Base-by-base conservation (phyloP, 768 basidiomycete genomes). In the Lactifluus volemus region DNA sequence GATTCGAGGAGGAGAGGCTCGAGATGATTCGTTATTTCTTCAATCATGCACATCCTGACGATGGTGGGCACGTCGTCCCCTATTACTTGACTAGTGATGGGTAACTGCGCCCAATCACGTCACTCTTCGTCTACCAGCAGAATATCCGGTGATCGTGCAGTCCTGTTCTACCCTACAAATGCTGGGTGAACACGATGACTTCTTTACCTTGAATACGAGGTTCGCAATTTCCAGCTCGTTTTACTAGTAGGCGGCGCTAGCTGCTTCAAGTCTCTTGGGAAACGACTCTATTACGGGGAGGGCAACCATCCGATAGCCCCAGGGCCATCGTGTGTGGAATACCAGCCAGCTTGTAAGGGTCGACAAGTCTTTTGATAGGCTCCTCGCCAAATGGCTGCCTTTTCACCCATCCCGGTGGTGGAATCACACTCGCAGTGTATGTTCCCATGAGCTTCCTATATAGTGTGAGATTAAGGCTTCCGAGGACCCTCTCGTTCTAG, bases 351-450 rank as follows among this genome's bases (percentile, higher is more conserved):
- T 57, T 25, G 12, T 15, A 36, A 61, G 17, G 12, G 49, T 56
- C 29, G 34, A 21, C 39, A 49, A 49, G 38, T 52, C 7, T 44
- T 56, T 38, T 44, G 25, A 5, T 60, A 96, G 95, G 90, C 75
- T 96, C 47, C 76, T 98, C 1, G 97, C 96, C 0, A 88, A 96
- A 30, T 92, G 87, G 87, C 59, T 90, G 7, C 93, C 96, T 10
- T 83, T 98, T 72, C 96, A 98, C 72, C 96, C 97, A 10, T 87
- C 89, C 72, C 80, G 81, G 64, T 99, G 96, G 96, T 99, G 97
- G 97, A 94, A 98, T 48, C 96, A 99, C 69, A 91, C 88, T 0
- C 85, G 96, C 15, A 50, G 92, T 91, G 47, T 97, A 92, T 68
- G 83, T 92, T 42, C 94, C 97, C 4, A 94, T 98, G 89, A 86